These are phyloP conservation scores for Metschnikowia kofuensis DNA, from an alignment of 805 yeast species.

Conservation along the genomic window DNA sequence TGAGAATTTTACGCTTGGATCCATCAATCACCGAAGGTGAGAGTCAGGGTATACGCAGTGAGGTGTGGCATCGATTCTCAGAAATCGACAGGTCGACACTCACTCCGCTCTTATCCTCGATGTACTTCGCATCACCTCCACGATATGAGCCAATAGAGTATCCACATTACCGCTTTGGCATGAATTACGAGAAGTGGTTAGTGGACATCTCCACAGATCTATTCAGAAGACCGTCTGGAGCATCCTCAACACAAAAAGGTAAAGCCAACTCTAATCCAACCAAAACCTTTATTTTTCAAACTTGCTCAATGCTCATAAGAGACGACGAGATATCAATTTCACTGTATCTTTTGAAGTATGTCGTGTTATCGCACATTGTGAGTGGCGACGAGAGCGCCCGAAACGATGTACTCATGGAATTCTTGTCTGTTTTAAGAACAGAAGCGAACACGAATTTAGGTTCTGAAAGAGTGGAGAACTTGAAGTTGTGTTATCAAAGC, in stretches of 20 bases:
- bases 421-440: constrained; percentile 48
- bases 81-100: constrained; percentile 69
- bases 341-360: constrained; percentile 73
- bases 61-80: constrained; percentile 61
- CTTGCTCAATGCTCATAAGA: constrained; percentile 62
- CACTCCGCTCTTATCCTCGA: constrained; percentile 70
- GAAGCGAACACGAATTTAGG: constrained; percentile 45
- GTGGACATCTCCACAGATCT: constrained; percentile 65
- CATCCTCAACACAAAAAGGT: constrained; percentile 12
- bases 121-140: constrained; percentile 60
- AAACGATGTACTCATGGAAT: constrained; percentile 53
- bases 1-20: constrained; percentile 57
- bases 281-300: constrained; percentile 47
- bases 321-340: constrained; percentile 71
- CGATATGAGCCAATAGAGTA: constrained; percentile 47
- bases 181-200: constrained; percentile 70
- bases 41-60: constrained; percentile 19
- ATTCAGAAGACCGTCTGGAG: constrained; percentile 40
- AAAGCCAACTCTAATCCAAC: constrained; percentile 11
- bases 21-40: constrained; percentile 19
- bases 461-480: constrained; percentile 48
- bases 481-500: constrained; percentile 65
- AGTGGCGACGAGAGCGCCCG: constrained; percentile 39
- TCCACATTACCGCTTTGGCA: constrained; percentile 61
- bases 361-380: constrained; percentile 60